These are phyloP conservation scores for Diplocarpon mali DNA, from an alignment of 2,329 filamentous ascomycete species.

Conservation along the genomic window DNA sequence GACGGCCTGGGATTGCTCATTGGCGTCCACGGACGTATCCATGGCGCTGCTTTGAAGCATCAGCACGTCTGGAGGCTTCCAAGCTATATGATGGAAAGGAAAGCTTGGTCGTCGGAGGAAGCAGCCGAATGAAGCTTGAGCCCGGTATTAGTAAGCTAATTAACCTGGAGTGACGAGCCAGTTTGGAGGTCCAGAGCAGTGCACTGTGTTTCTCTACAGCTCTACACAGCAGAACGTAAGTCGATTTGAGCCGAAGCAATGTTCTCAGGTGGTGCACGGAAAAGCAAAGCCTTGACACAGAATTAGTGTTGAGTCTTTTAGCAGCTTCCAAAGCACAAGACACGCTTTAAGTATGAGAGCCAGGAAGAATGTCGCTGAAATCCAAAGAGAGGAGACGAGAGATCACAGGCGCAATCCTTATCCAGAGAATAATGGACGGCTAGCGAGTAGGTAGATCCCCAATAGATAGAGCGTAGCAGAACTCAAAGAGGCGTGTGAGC, in stretches of 20 bases:
- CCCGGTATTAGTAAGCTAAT: too few species aligned
- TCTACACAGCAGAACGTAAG: too few species aligned
- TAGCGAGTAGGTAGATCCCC: too few species aligned
- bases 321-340: not conserved
- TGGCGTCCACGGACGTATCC: slow-evolving; percentile 16
- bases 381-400: too few species aligned
- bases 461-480: too few species aligned
- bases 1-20: slow-evolving; percentile 6
- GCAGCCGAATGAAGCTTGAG: too few species aligned
- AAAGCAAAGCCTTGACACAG: not conserved
- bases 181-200: too few species aligned
- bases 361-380: not conserved
- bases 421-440: too few species aligned
- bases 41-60: slow-evolving; percentile 13
- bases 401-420: too few species aligned
- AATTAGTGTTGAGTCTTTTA: not conserved
- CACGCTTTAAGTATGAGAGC: not conserved
- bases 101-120: too few species aligned
- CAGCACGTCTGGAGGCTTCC: slow-evolving; percentile 3
- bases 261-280: not conserved
- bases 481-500: not conserved
- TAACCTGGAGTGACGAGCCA: too few species aligned
- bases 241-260: not conserved
- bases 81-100: not conserved
- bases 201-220: too few species aligned